Evolutionary conservation across 495 filamentous ascomycete species (phyloP).

Genomic region (Poronia punctata): DNA sequence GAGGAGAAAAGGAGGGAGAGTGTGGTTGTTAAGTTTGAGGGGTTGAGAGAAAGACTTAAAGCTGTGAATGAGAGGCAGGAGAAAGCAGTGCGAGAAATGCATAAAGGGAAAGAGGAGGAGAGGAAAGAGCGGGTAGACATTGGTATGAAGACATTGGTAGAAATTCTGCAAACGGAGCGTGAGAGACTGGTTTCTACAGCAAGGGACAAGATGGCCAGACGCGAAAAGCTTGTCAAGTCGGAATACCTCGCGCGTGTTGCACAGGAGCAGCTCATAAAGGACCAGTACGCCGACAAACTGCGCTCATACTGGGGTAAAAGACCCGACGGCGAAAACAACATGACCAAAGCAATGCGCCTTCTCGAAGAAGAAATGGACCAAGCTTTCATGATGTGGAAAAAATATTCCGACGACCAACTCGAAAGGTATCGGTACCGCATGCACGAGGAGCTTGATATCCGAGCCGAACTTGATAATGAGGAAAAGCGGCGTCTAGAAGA

Average conservation of each 20-base stretch:
- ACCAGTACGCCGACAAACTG: constrained; percentile 23
- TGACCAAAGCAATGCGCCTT: constrained; percentile 21
- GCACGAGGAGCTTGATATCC: constrained; percentile 22
- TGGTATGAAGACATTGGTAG: constrained; percentile 10
- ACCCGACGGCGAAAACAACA: constrained; percentile 15
- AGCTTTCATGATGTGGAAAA: constrained; percentile 19
- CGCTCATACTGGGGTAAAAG: constrained; percentile 21
- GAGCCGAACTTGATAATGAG: constrained; percentile 25
- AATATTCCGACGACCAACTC: constrained; percentile 21
- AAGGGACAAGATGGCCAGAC: constrained; percentile 11
- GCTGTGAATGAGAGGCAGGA: constrained; percentile 22
- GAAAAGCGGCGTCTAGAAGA: constrained; percentile 12
- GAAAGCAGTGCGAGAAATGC: constrained; percentile 7
- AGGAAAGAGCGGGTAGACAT: neutral
- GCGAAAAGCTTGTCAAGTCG: constrained; percentile 15
- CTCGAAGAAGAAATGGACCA: constrained; percentile 23
- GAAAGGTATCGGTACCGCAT: constrained; percentile 11
- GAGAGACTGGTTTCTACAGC: constrained; percentile 8
- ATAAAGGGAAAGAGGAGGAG: constrained; percentile 11
- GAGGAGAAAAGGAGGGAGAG: constrained; percentile 23
- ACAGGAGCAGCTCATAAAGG: constrained; percentile 25
- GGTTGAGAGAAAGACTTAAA: constrained; percentile 15
- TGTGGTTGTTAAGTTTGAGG: constrained; percentile 21
- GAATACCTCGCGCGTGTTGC: constrained; percentile 21
- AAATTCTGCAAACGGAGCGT: constrained; percentile 19